Conservation (phyloP, 1,284 basidiomycete genomes). For the Mrakiaceae sp. region DNA sequence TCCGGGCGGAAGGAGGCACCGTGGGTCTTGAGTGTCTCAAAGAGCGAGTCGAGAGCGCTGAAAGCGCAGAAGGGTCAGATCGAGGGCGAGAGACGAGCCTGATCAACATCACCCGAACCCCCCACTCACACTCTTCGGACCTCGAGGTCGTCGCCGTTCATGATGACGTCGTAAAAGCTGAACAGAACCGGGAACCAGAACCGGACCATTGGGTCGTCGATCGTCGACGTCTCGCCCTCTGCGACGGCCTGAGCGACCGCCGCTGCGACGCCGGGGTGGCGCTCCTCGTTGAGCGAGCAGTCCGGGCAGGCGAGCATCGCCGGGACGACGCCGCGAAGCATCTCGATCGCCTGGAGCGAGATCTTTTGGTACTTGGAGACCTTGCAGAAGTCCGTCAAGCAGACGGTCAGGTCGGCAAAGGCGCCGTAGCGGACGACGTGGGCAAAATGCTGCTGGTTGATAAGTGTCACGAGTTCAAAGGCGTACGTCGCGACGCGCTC, state of each 20-base stretch:
- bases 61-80: background rate
- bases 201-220: constrained; percentile 76
- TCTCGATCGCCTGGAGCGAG: constrained; percentile 87
- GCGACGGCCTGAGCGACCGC: background rate
- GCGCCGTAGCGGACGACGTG: constrained; percentile 84
- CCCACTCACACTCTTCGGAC: constrained; percentile 75
- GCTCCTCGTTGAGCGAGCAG: constrained; percentile 47
- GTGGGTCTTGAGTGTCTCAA: constrained; percentile 84
- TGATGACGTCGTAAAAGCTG: constrained; percentile 97
- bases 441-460: constrained; percentile 86
- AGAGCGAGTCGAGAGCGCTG: constrained; percentile 90
- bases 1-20: constrained; percentile 76
- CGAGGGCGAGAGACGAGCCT: background rate
- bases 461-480: constrained; percentile 86
- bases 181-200: constrained; percentile 97
- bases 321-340: constrained; percentile 84
- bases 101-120: too few species aligned
- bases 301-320: constrained; percentile 81
- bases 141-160: constrained; percentile 99
- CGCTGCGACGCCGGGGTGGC: constrained; percentile 5
- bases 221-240: constrained; percentile 28
- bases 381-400: constrained; percentile 98
- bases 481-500: constrained; percentile 89
- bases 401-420: constrained; percentile 91
- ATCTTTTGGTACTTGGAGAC: constrained; percentile 98